phyloP scores from a whole-genome alignment of 768 basidiomycete species.

The Tylopilus cervinicoccineus region DNA sequence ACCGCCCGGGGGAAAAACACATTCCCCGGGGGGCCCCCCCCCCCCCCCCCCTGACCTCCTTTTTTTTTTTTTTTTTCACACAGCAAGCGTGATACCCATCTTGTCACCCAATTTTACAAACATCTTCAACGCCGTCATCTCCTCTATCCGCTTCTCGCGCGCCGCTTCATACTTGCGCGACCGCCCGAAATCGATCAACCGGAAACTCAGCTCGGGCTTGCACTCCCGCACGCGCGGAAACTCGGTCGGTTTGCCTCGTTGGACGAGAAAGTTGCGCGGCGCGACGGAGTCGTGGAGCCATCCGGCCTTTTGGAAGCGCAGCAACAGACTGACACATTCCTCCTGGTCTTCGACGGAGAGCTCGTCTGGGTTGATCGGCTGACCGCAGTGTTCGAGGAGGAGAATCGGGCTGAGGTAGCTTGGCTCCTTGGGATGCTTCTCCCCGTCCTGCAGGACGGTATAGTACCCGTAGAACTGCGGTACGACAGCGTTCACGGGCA shows the following conservation, averaged over 20 bases:
- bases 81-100: conserved; percentile 10
- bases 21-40: no score
- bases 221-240: conserved; percentile 7
- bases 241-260: conserved; percentile 38
- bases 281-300: conserved; percentile 41
- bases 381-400: conserved; percentile 47
- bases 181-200: conserved; percentile 52
- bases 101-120: not conserved
- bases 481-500: conserved; percentile 46
- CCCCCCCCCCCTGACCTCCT: no score
- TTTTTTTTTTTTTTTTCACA: no score
- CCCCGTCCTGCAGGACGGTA: conserved; percentile 16
- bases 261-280: conserved; percentile 42
- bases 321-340: conserved; percentile 39
- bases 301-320: conserved; percentile 38
- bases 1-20: no score
- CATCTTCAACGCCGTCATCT: conserved; percentile 4
- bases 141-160: conserved; percentile 2
- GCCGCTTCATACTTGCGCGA: conserved; percentile 6
- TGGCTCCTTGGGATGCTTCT: no score
- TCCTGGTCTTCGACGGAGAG: conserved; percentile 35
- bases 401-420: conserved; percentile 38
- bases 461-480: conserved; percentile 70
- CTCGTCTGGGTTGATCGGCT: conserved; percentile 24
- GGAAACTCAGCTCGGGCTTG: conserved; percentile 33